Evolutionary conservation across 2,329 filamentous ascomycete species (phyloP), one percentile per base, ranked within the genome.

Genomic region (Juglanconis juglandina): DNA sequence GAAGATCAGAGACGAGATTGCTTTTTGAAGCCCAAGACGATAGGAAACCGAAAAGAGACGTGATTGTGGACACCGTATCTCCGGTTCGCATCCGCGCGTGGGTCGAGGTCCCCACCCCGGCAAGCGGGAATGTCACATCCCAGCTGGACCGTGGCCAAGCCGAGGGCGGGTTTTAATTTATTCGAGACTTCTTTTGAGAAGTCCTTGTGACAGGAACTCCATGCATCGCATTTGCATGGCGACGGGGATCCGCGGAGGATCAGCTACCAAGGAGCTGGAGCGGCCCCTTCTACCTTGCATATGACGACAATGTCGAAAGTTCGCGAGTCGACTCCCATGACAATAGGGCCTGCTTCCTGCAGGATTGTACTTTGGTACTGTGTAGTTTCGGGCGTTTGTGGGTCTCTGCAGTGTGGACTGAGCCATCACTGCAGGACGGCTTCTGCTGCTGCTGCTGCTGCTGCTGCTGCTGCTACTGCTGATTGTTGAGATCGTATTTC

Each of bases 201-300:
- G n/a, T 32, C 46, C 49, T 49, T 53, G 49, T 39, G 41, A 24
- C n/a, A 44, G 33, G 48, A 37, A 32, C 49, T 48, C 56, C 56
- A 53, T 53, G 56, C 56, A 53, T 49, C 42, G 34, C 50, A 24
- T 54, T 34, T 51, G 54, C 57, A 59, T 55, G 51, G 51, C 46
- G 32, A 55, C 57, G 51, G 52, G 37, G 57, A 59, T 59, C 50
- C 24, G 50, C 11, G 24, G 14, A 13, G 35, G 49, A 46, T 41
- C n/a, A 49, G 11, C 11, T 14, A 33, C 47, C 37, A 33, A 33
- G 49, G 14, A 37, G 3, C 5, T n/a, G 9, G 17, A 17, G 14
- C 13, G 14, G 35, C 17, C 14, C 41, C 32, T 37, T 37, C 47
- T 52, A 39, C 32, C 37, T 46, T 46, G 56, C 56, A 46, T 37